phyloP scores from a whole-genome alignment of 257 asterid genomes.

The Leonotis leonurus region DNA sequence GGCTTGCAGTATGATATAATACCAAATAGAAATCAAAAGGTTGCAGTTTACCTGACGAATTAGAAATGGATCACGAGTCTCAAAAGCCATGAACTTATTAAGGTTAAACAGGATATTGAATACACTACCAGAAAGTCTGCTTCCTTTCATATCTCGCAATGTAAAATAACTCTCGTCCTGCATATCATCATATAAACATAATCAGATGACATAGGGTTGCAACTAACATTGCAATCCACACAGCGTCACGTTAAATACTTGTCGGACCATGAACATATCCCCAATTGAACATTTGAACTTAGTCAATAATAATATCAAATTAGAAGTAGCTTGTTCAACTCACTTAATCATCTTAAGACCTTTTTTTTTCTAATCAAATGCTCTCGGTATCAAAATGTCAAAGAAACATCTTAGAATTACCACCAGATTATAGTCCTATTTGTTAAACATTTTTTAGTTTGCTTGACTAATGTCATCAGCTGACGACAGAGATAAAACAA shows the following conservation, averaged over 20 bases:
- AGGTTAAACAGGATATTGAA: constrained; percentile 95
- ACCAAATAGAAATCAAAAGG: not conserved
- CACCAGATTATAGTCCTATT: constrained; percentile 1
- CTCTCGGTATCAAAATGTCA: not conserved
- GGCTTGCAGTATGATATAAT: not conserved
- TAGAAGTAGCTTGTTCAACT: constrained; percentile 8
- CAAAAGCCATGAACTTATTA: constrained; percentile 98
- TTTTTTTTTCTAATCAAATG: not conserved
- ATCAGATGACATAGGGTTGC: constrained; percentile 5
- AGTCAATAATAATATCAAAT: not conserved
- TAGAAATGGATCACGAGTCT: constrained; percentile 95
- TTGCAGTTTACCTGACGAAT: constrained; percentile 83
- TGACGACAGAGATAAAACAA: not conserved
- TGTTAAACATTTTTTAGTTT: not conserved
- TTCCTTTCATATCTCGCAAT: constrained; percentile 75
- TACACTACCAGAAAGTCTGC: constrained; percentile 84
- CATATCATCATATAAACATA: constrained; percentile 18
- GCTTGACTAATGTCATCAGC: not conserved
- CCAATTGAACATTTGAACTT: too few relatives aligned
- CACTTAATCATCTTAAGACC: constrained; percentile 1
- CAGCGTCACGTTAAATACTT: constrained; percentile 7
- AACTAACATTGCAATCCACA: not conserved
- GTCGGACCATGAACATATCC: not conserved
- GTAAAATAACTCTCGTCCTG: constrained; percentile 87
- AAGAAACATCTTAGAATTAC: not conserved